Evolutionary conservation across 1,284 basidiomycete species (phyloP).

Genomic region (Fomes fomentarius): DNA sequence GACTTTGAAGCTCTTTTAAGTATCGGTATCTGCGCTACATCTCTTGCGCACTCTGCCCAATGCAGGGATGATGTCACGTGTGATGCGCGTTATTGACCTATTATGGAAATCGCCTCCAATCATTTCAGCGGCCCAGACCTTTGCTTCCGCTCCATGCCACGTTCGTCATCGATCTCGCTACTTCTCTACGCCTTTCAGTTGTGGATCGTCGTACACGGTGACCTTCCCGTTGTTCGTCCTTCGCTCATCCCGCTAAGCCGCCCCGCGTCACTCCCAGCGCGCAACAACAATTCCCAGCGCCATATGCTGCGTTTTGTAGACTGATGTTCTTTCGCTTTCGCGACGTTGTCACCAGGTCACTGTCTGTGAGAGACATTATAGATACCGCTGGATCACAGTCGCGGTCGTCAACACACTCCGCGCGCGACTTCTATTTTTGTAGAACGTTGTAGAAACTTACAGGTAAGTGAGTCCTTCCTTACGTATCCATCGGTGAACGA

Average conservation of each 20-base stretch:
- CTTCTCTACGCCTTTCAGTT: background rate
- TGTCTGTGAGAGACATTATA: too few species aligned
- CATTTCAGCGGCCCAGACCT: slow-evolving; percentile 18
- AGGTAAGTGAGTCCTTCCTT: background rate
- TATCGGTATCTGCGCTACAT: slow-evolving; percentile 17
- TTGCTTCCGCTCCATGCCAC: background rate
- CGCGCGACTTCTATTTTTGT: background rate
- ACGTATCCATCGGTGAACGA: background rate
- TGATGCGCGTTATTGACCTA: slow-evolving; percentile 13
- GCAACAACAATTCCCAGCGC: too few species aligned
- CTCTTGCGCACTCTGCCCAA: slow-evolving; percentile 22
- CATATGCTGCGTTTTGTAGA: too few species aligned
- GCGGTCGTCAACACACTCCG: background rate
- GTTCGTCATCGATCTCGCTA: slow-evolving; percentile 15
- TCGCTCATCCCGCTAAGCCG: too few species aligned
- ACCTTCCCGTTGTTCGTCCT: too few species aligned
- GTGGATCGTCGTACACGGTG: too few species aligned
- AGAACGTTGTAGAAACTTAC: background rate
- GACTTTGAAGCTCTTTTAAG: slow-evolving; percentile 8
- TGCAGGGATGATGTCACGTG: slow-evolving; percentile 22
- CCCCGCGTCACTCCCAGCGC: too few species aligned
- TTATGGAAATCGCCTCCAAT: slow-evolving; percentile 12
- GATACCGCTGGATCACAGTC: background rate
- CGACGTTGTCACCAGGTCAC: too few species aligned
- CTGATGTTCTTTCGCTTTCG: too few species aligned